These are phyloP conservation scores for Pseudopediastrum boryanum DNA, from an alignment of 139 green algal species.

Conservation along the genomic window DNA sequence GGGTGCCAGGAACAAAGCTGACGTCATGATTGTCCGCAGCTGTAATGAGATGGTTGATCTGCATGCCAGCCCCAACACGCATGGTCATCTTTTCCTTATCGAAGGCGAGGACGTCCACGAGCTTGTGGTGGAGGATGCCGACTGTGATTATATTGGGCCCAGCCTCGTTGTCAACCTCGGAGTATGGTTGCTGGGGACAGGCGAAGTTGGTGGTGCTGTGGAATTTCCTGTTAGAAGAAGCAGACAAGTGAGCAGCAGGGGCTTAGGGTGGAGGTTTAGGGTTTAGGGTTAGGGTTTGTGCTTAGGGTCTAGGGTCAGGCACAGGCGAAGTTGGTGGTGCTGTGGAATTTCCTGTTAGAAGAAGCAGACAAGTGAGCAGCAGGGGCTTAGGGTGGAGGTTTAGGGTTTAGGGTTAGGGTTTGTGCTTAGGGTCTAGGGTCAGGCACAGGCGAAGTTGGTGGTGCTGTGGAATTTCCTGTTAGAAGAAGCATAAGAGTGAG, in stretches of 20 bases:
- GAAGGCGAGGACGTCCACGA: constrained; percentile 1
- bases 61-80: constrained; percentile 37
- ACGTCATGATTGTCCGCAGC: constrained; percentile 5
- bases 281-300: too few relatives aligned
- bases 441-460: constrained; percentile 21
- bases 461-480: constrained; percentile 33
- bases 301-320: too few relatives aligned
- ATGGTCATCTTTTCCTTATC: constrained; percentile 24
- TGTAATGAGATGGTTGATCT: constrained; percentile 4
- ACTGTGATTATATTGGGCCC: background rate
- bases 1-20: constrained; percentile 17
- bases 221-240: constrained; percentile 30
- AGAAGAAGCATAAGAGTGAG: too few relatives aligned
- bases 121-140: constrained; percentile 24
- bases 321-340: constrained; percentile 19
- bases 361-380: too few relatives aligned
- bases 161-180: background rate
- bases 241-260: too few relatives aligned
- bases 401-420: too few relatives aligned
- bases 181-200: constrained; percentile 4
- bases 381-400: too few relatives aligned
- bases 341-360: constrained; percentile 36
- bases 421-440: too few relatives aligned
- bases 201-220: constrained; percentile 24
- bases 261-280: too few relatives aligned